Conservation (phyloP, 176 grass and related monocot species). For the Juncus effusus region DNA sequence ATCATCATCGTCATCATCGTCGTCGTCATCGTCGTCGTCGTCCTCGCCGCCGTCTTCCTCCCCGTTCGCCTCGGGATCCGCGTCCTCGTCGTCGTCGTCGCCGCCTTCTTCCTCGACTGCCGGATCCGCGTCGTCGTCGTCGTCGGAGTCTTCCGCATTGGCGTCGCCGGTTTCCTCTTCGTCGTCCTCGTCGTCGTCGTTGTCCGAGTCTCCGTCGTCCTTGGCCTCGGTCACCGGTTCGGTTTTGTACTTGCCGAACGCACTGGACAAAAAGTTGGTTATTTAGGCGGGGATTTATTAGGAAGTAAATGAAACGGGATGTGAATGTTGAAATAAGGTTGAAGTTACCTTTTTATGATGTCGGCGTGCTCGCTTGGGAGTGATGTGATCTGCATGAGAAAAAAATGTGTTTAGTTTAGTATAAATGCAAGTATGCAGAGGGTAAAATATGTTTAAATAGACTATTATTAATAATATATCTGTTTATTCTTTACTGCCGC, state of each 20-base stretch:
- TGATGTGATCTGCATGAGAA: no score
- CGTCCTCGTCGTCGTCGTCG: conserved; percentile 31
- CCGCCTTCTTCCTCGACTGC: conserved; percentile 28
- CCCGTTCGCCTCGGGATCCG: conserved; percentile 37
- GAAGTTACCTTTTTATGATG: no score
- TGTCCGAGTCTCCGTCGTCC: conserved; percentile 50
- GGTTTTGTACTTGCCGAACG: conserved; percentile 32
- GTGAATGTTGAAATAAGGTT: no score
- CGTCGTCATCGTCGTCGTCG: not conserved
- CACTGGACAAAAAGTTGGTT: no score
- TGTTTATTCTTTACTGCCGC: no score
- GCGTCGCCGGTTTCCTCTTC: conserved; percentile 31
- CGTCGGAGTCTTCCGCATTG: conserved; percentile 28
- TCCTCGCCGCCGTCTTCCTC: conserved; percentile 33
- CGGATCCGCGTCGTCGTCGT: conserved; percentile 26
- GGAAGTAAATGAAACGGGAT: no score
- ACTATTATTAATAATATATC: no score
- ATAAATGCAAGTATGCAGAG: no score
- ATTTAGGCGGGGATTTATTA: no score
- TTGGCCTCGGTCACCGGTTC: conserved; percentile 31
- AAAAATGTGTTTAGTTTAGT: no score
- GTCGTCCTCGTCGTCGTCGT: conserved; percentile 42
- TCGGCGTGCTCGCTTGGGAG: no score
- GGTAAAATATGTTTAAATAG: no score
- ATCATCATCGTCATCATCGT: not conserved